Evolutionary conservation across 2,329 filamentous ascomycete genomes (phyloP), one percentile per base, ranked within the genome.

Genomic region (Exophiala aquamarina): DNA sequence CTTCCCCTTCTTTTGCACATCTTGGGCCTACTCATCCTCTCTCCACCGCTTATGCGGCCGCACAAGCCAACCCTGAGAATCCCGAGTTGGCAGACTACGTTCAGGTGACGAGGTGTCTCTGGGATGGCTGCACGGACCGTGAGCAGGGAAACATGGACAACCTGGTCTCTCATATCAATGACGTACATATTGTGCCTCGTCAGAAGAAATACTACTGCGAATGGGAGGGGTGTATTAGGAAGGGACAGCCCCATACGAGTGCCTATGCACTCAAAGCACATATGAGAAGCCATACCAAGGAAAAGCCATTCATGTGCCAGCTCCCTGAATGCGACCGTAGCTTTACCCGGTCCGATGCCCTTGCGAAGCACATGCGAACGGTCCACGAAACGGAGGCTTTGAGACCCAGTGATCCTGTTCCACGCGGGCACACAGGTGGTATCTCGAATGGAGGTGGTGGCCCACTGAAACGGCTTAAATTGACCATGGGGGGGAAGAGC

Each of bases 141-240:
- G 86, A 91, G 61, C 69, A 88, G 56, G 77, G 81, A 13, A 87
- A 91, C 63, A 92, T 92, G 87, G 87, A 93, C 67, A 81, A 75
- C 55, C 70, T 93, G 34, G 87, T 93, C 33, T 81, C 87, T 59
- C 87, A 93, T 63, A 87, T 93, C 50, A 92, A 97, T 69, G 86
- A 90, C 62, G 89, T 92, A 49, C 93, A 98, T 69, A 95, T 97
- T 62, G 89, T 93, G 63, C 89, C 84, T 52, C 82, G 91, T 44
- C 88, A 93, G 71, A 95, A 95, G 71, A 95, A 93, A 68, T 97
- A 97, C 66, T 90, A 89, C n/a, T 98, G 93, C 70, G 92, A 97
- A 70, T 98, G 93, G 93, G 82, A 81, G 50, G 92, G 92, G 57
- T 98, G 93, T 66, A 79, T 77, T 43, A 75, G 91, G 52, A 97